Conservation (phyloP, 1,284 basidiomycete species). For the Sanghuangporus sanghuang region DNA sequence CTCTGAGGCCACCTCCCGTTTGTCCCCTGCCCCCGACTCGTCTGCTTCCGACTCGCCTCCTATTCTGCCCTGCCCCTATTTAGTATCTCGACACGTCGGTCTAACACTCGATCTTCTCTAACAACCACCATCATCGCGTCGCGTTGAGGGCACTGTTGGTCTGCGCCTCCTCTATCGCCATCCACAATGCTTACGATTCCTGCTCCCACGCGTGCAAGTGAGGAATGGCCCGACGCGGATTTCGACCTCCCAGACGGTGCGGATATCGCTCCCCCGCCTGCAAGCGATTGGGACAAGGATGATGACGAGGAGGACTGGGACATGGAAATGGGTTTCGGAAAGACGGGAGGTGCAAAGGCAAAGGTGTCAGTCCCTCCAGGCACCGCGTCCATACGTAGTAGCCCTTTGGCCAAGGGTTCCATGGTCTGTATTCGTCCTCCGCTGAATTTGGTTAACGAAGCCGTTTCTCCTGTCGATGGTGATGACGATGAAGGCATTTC, state of each 20-base stretch:
- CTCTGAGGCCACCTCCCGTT: constrained; percentile 1
- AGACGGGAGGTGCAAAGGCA: constrained; percentile 49
- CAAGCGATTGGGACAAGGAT: constrained; percentile 56
- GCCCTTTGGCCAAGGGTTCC: constrained; percentile 38
- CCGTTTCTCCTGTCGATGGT: constrained; percentile 38
- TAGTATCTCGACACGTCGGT: background rate
- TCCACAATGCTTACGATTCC: constrained; percentile 51
- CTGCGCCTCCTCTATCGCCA: constrained; percentile 21
- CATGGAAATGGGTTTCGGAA: constrained; percentile 61
- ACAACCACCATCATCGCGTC: background rate
- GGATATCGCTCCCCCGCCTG: constrained; percentile 48
- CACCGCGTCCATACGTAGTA: constrained; percentile 28
- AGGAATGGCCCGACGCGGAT: constrained; percentile 81
- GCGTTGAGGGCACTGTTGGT: background rate
- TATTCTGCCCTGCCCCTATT: background rate
- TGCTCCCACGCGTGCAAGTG: constrained; percentile 52
- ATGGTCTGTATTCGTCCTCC: constrained; percentile 68
- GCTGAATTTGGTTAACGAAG: constrained; percentile 30
- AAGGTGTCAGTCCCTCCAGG: constrained; percentile 27
- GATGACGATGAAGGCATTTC: constrained; percentile 75
- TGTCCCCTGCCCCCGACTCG: background rate
- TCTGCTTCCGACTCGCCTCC: constrained; percentile 2
- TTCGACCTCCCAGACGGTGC: constrained; percentile 75
- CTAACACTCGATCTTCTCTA: background rate
- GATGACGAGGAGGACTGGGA: constrained; percentile 65